Conservation (phyloP, 1,139 yeast genomes). For the Torulaspora pretoriensis region DNA sequence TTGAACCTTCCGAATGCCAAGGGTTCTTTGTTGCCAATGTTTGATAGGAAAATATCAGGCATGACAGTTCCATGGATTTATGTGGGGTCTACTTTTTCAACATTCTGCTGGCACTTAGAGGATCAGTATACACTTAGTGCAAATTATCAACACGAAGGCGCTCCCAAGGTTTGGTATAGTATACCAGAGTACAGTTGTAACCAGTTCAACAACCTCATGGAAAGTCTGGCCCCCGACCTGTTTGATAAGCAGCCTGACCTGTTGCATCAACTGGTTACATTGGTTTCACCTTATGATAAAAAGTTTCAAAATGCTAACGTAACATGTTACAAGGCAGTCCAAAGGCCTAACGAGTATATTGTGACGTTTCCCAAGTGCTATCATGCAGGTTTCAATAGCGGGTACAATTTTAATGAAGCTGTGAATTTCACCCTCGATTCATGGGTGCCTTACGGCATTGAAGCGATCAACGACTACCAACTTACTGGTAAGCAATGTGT, state of each 20-base stretch:
- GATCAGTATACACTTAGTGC: constrained; percentile 78
- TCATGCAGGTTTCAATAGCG: constrained; percentile 77
- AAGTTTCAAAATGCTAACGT: constrained; percentile 49
- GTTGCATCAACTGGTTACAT: constrained; percentile 78
- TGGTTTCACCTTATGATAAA: constrained; percentile 60
- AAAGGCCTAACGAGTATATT: constrained; percentile 73
- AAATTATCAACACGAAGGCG: constrained; percentile 72
- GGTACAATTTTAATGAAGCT: constrained; percentile 75
- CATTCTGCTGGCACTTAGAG: constrained; percentile 85
- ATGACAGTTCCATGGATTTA: constrained; percentile 84
- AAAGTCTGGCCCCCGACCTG: constrained; percentile 68
- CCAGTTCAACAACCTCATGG: constrained; percentile 53
- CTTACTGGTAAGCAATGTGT: constrained; percentile 36
- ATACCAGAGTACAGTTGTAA: constrained; percentile 56
- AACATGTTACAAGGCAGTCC: constrained; percentile 67
- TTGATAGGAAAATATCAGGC: constrained; percentile 64
- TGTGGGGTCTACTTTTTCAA: constrained; percentile 66
- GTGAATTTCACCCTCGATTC: constrained; percentile 69
- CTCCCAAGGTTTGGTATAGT: constrained; percentile 76
- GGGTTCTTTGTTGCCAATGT: constrained; percentile 59
- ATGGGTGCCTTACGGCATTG: constrained; percentile 64
- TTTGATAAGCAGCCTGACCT: constrained; percentile 84
- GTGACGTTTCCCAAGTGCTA: constrained; percentile 74
- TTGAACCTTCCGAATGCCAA: constrained; percentile 61
- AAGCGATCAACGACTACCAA: constrained; percentile 54